Evolutionary conservation across 805 yeast genomes (phyloP).

Genomic region (Cyberlindnera euphorbiiphila): DNA sequence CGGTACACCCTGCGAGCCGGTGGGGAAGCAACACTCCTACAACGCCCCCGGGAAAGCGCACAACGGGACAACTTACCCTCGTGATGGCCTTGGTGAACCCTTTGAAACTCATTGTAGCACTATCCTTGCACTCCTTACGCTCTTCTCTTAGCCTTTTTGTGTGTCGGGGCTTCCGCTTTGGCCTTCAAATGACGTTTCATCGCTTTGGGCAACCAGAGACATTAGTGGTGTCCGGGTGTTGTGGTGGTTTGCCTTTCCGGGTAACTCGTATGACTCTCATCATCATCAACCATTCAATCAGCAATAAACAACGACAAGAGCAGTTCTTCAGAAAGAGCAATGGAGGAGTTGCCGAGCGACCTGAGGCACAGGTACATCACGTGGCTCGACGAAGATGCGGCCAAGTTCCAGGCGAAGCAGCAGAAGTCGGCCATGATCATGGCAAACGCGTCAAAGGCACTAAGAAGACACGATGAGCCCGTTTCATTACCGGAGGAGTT

Average conservation of each 20-base stretch:
- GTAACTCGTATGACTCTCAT: too few relatives aligned
- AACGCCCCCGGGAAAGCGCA: background rate
- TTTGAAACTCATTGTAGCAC: constrained; percentile 76
- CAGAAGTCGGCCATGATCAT: constrained; percentile 52
- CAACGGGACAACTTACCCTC: constrained; percentile 36
- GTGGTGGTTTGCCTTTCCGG: too few relatives aligned
- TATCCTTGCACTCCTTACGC: too few relatives aligned
- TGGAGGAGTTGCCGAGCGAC: constrained; percentile 37
- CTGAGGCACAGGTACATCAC: constrained; percentile 47
- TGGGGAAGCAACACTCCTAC: background rate
- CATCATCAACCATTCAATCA: background rate
- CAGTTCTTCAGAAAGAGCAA: background rate
- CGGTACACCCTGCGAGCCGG: background rate
- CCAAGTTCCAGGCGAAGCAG: constrained; percentile 42
- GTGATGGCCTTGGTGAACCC: constrained; percentile 78
- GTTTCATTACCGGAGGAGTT: constrained; percentile 49
- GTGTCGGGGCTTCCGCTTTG: too few relatives aligned
- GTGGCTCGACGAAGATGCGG: constrained; percentile 57
- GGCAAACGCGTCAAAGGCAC: constrained; percentile 50
- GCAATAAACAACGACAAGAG: background rate
- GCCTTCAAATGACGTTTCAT: too few relatives aligned
- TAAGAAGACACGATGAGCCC: constrained; percentile 41
- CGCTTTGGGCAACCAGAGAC: too few relatives aligned
- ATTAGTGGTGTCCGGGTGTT: background rate
- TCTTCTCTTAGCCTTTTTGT: too few relatives aligned